Evolutionary conservation across 306 rosid species (phyloP).

Genomic region (Aeschynomene evenia): DNA sequence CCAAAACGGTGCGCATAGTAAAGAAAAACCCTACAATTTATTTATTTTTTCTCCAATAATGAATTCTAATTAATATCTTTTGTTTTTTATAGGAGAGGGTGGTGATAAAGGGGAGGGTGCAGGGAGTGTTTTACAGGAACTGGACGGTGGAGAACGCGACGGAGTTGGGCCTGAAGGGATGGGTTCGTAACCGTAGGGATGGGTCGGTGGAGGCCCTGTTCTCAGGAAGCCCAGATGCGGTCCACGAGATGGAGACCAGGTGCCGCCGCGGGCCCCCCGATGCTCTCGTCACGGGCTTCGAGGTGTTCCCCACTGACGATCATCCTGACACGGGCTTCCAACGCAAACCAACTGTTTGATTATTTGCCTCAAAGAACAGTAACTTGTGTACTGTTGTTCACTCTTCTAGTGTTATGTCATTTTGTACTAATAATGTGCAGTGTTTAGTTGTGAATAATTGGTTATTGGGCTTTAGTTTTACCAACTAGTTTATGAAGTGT

Average conservation of each 20-base stretch:
- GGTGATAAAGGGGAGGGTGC: slow-evolving; percentile 84
- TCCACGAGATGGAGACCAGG: slow-evolving; percentile 78
- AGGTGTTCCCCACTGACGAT: slow-evolving; percentile 60
- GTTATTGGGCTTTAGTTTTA: too few species aligned
- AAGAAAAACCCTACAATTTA: too few species aligned
- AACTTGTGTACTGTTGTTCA: not conserved
- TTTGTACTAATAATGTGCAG: not conserved
- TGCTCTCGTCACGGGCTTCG: slow-evolving; percentile 69
- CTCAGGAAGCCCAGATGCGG: slow-evolving; percentile 35
- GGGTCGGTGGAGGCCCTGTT: slow-evolving; percentile 54
- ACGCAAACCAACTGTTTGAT: slow-evolving; percentile 59
- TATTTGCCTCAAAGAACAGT: not conserved
- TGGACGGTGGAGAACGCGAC: slow-evolving; percentile 50
- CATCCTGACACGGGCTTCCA: slow-evolving; percentile 56
- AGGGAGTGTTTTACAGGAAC: slow-evolving; percentile 51
- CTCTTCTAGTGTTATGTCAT: not conserved
- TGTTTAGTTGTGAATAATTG: not conserved
- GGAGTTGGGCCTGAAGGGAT: slow-evolving; percentile 43
- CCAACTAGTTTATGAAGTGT: too few species aligned
- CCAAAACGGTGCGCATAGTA: slow-evolving; percentile 65
- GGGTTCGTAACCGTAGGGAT: slow-evolving; percentile 51
- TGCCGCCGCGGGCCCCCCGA: slow-evolving; percentile 81
- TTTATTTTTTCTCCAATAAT: too few species aligned
- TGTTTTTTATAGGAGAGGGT: slow-evolving; percentile 62
- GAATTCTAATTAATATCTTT: not conserved